Evolutionary conservation across 208 protist genomes (phyloP).

Genomic region (Perkinsela sp.): DNA sequence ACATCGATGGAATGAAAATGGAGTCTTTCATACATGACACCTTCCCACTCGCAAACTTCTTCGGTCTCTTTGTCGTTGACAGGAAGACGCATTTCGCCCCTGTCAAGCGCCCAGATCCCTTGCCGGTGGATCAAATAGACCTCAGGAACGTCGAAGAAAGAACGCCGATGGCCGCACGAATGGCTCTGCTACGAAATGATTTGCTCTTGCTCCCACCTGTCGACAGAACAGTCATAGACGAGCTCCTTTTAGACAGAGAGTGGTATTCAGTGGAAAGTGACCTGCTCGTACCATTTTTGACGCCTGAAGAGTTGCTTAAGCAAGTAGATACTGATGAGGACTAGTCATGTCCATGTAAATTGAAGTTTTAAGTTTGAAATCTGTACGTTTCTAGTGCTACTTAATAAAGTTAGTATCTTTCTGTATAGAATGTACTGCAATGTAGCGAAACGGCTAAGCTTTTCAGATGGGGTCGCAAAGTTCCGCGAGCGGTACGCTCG

Average conservation of each 20-base stretch:
- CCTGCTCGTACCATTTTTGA: too few species aligned
- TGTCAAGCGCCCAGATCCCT: background rate
- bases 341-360: too few species aligned
- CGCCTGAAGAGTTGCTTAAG: too few species aligned
- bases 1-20: background rate
- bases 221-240: conserved; percentile 25
- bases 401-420: too few species aligned
- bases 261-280: too few species aligned
- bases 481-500: background rate
- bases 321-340: too few species aligned
- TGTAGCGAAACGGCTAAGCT: background rate
- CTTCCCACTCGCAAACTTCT: background rate
- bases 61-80: background rate
- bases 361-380: too few species aligned
- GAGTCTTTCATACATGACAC: background rate
- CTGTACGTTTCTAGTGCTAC: too few species aligned
- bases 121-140: background rate
- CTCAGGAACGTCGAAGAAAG: background rate
- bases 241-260: too few species aligned
- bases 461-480: background rate
- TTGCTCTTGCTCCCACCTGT: conserved; percentile 10
- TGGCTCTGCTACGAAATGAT: background rate
- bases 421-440: background rate
- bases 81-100: background rate
- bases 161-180: background rate